phyloP scores from a whole-genome alignment of 192 early-diverging fungal genomes.

The Piromyces finnis region DNA sequence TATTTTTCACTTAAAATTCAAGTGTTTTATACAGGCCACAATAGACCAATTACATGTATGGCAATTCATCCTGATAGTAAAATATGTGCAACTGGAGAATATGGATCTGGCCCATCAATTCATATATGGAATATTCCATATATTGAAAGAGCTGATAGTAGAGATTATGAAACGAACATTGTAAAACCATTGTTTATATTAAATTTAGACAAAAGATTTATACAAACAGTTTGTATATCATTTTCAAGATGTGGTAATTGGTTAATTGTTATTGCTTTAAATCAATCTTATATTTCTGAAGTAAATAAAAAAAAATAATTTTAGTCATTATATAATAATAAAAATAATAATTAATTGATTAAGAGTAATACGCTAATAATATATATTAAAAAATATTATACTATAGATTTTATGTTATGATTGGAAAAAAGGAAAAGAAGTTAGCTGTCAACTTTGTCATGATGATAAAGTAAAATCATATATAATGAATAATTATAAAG shows the following conservation, averaged over 20 bases:
- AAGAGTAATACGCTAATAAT: too few species aligned
- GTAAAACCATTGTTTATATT: not conserved
- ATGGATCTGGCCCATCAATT: not conserved
- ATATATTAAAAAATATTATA: too few species aligned
- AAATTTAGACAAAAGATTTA: not conserved
- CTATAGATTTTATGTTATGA: not conserved
- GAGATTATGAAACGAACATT: not conserved
- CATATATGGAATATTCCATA: not conserved
- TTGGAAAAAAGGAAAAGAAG: not conserved
- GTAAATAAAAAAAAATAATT: not conserved
- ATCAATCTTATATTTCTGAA: not conserved
- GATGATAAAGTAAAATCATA: not conserved
- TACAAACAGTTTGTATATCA: not conserved
- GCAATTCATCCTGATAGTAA: not conserved
- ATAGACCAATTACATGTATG: not conserved
- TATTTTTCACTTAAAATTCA: not conserved
- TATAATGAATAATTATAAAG: too few species aligned
- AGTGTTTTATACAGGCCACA: not conserved
- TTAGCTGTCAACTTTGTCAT: not conserved
- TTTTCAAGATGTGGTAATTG: not conserved
- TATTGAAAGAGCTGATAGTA: not conserved
- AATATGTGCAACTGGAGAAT: not conserved
- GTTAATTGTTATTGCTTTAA: not conserved
- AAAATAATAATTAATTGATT: too few species aligned
- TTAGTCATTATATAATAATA: too few species aligned